Percentiles rank a stretch among this genome's conserved stretches.
Evolutionary conservation across 1,284 basidiomycete genomes (phyloP).

Genomic region (Salmacisia buchloeana): DNA sequence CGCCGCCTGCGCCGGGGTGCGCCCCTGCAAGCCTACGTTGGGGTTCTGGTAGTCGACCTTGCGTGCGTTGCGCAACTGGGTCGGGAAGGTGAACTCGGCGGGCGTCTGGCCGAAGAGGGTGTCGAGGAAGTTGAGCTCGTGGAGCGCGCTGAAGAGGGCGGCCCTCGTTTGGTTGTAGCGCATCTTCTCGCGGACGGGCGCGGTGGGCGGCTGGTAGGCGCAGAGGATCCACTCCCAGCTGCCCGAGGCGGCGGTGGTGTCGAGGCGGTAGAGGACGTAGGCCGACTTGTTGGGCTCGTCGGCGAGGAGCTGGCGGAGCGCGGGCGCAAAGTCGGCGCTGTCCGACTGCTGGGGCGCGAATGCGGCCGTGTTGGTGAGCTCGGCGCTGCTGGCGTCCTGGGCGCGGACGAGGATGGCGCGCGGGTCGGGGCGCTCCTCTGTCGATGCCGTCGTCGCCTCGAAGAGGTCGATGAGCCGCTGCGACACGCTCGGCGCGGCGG

Average conservation of each 20-base stretch:
- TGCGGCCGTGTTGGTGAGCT: background rate
- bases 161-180: slow-evolving; percentile 35
- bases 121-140: slow-evolving; percentile 40
- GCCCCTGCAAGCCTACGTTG: slow-evolving; percentile 28
- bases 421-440: background rate
- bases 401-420: slow-evolving; percentile 10
- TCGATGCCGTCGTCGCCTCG: slow-evolving; percentile 5
- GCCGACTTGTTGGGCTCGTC: slow-evolving; percentile 33
- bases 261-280: slow-evolving; percentile 38
- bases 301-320: slow-evolving; percentile 5
- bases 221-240: slow-evolving; percentile 41
- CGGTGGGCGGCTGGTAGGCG: slow-evolving; percentile 38
- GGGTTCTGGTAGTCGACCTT: slow-evolving; percentile 48
- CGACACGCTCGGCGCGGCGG: background rate
- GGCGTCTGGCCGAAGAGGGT: slow-evolving; percentile 34
- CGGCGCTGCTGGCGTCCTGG: background rate
- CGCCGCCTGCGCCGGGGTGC: slow-evolving; percentile 33
- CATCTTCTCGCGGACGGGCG: slow-evolving; percentile 42
- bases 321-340: background rate
- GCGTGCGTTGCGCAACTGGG: slow-evolving; percentile 34
- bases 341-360: background rate
- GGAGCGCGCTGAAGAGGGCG: slow-evolving; percentile 29
- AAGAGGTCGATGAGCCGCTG: slow-evolving; percentile 1
- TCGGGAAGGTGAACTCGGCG: slow-evolving; percentile 34
- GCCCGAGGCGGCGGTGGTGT: slow-evolving; percentile 34